These are phyloP conservation scores for Candida ascalaphidarum DNA, from an alignment of 805 yeast species.

Conservation along the genomic window DNA sequence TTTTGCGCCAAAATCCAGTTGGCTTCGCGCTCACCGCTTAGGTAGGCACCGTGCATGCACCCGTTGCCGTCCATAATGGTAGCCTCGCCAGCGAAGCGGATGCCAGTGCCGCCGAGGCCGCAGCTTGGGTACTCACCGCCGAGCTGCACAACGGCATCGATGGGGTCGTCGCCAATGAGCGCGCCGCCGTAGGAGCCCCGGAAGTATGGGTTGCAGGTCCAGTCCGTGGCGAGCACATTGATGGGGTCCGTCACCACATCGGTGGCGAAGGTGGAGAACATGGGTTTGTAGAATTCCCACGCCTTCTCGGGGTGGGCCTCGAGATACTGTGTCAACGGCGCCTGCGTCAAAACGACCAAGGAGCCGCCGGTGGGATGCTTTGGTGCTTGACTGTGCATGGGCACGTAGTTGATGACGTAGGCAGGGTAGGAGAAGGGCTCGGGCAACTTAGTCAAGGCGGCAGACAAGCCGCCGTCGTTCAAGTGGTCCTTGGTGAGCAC, in stretches of 20 bases:
- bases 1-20: too few relatives aligned
- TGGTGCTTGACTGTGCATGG: too few relatives aligned
- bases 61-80: slow-evolving; percentile 83
- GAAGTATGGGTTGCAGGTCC: slow-evolving; percentile 76
- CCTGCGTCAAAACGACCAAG: slow-evolving; percentile 60
- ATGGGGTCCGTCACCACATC: slow-evolving; percentile 14
- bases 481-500: too few relatives aligned
- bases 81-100: slow-evolving; percentile 90
- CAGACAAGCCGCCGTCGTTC: slow-evolving; percentile 3
- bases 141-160: slow-evolving; percentile 52
- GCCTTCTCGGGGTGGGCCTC: slow-evolving; percentile 43
- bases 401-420: slow-evolving; percentile 50
- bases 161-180: slow-evolving; percentile 60
- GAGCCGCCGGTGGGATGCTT: slow-evolving; percentile 40
- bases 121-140: slow-evolving; percentile 28
- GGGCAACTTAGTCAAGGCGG: slow-evolving; percentile 13
- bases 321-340: slow-evolving; percentile 59
- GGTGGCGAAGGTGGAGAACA: slow-evolving; percentile 22
- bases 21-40: slow-evolving; percentile 59
- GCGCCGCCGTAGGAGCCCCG: slow-evolving; percentile 80
- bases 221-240: slow-evolving; percentile 43
- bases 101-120: slow-evolving; percentile 38
- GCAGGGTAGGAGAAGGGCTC: slow-evolving; percentile 53
- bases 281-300: slow-evolving; percentile 53
- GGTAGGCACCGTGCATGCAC: slow-evolving; percentile 87